phyloP scores from a whole-genome alignment of 306 rosid genomes.

The Medicago truncatula region DNA sequence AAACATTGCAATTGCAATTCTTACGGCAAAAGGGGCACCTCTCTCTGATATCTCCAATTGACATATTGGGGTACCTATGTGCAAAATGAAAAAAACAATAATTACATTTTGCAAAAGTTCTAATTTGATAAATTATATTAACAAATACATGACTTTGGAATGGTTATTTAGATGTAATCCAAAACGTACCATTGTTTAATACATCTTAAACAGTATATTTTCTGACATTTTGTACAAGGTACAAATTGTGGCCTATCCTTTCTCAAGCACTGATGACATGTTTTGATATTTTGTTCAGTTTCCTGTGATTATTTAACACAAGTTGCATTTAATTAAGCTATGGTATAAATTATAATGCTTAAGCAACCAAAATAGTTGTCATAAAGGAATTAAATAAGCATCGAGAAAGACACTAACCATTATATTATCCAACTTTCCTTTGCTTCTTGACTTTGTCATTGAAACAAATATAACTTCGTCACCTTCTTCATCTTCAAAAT shows the following conservation, averaged over 20 bases:
- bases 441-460: conserved; percentile 41
- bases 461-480: conserved; percentile 4
- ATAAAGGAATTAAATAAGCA: conserved; percentile 6
- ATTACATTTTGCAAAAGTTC: background rate
- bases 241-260: conserved; percentile 43
- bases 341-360: background rate
- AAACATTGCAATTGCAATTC: conserved; percentile 74
- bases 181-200: conserved; percentile 60
- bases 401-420: conserved; percentile 30
- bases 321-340: conserved; percentile 6
- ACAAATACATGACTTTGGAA: background rate
- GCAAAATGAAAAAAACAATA: conserved; percentile 18
- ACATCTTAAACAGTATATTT: conserved; percentile 63
- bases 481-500: conserved; percentile 29
- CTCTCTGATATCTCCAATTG: conserved; percentile 44
- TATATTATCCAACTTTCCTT: conserved; percentile 21
- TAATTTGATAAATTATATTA: background rate
- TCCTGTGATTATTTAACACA: conserved; percentile 36
- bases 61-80: conserved; percentile 62
- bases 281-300: conserved; percentile 8
- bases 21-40: conserved; percentile 66
- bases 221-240: conserved; percentile 62
- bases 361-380: background rate
- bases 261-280: conserved; percentile 77
- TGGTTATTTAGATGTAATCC: conserved; percentile 7